Evolutionary conservation across 2,329 filamentous ascomycete species (phyloP).

Genomic region (Didymella pomorum): DNA sequence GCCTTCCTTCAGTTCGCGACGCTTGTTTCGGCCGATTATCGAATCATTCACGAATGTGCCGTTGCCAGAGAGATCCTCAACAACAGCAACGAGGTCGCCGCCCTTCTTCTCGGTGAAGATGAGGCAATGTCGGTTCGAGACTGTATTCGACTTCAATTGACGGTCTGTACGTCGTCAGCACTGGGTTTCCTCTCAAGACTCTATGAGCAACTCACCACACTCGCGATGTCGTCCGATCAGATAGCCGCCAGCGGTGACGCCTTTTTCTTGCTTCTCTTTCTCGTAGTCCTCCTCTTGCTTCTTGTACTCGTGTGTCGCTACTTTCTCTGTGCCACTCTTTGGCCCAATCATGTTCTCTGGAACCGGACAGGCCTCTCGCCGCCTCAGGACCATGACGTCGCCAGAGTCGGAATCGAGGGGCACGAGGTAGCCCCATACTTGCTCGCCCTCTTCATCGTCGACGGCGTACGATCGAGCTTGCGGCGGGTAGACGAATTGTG

Average conservation of each 20-base stretch:
- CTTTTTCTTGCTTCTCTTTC: constrained; percentile 58
- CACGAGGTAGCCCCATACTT: constrained; percentile 95
- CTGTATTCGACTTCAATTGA: constrained; percentile 75
- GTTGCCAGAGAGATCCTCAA: constrained; percentile 95
- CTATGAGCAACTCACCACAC: constrained; percentile 71
- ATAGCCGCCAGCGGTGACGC: constrained; percentile 79
- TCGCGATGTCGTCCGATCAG: constrained; percentile 92
- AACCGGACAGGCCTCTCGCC: constrained; percentile 73
- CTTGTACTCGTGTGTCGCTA: constrained; percentile 62
- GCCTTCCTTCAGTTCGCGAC: constrained; percentile 84
- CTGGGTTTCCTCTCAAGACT: constrained; percentile 7
- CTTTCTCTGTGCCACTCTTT: constrained; percentile 55
- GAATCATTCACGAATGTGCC: constrained; percentile 96
- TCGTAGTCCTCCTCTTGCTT: constrained; percentile 70
- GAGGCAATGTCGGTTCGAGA: constrained; percentile 86
- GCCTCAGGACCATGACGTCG: constrained; percentile 76
- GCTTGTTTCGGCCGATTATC: constrained; percentile 88
- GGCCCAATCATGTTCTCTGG: constrained; percentile 54
- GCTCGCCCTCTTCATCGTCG: constrained; percentile 81
- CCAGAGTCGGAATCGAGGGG: constrained; percentile 77
- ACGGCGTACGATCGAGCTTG: constrained; percentile 79
- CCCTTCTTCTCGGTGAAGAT: constrained; percentile 69
- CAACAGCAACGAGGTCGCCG: constrained; percentile 70
- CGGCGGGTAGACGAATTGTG: constrained; percentile 80
- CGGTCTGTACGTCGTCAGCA: constrained; percentile 64